These are phyloP conservation scores for Sutorius australiensis DNA, from an alignment of 768 basidiomycete genomes.

Conservation along the genomic window DNA sequence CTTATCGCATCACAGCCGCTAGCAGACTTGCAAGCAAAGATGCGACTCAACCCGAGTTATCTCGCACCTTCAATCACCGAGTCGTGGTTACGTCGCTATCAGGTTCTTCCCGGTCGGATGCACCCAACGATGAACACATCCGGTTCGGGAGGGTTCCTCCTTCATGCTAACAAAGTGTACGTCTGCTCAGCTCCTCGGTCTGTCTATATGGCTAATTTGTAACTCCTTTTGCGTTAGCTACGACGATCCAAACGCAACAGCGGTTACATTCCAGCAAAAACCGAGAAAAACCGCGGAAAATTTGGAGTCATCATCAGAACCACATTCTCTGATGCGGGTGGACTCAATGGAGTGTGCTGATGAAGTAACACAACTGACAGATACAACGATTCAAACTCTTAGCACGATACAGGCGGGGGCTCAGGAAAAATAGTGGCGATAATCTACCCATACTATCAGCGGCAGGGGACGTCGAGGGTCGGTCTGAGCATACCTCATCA, in stretches of 20 bases:
- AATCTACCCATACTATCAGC: slow-evolving; percentile 37
- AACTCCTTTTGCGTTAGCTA: slow-evolving; percentile 38
- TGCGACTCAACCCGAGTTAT: slow-evolving; percentile 64
- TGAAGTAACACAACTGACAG: background rate
- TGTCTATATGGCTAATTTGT: background rate
- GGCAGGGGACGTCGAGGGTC: background rate
- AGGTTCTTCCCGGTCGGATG: slow-evolving; percentile 93
- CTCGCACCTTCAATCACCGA: slow-evolving; percentile 81
- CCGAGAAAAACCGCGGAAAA: slow-evolving; percentile 24
- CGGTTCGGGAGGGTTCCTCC: slow-evolving; percentile 83
- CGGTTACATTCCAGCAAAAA: slow-evolving; percentile 44
- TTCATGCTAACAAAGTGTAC: slow-evolving; percentile 86
- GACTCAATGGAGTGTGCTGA: slow-evolving; percentile 10
- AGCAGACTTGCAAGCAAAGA: slow-evolving; percentile 67
- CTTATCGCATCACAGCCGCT: slow-evolving; percentile 49
- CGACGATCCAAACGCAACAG: slow-evolving; percentile 61
- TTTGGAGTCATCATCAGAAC: background rate
- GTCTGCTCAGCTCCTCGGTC: slow-evolving; percentile 11
- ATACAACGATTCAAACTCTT: background rate
- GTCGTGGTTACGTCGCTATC: slow-evolving; percentile 84
- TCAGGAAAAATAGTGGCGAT: slow-evolving; percentile 63
- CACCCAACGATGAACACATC: slow-evolving; percentile 93
- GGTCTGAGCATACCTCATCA: slow-evolving; percentile 66
- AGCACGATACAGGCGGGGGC: slow-evolving; percentile 15
- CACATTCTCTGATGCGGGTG: slow-evolving; percentile 13